These are phyloP conservation scores for Datura wrightii DNA, from an alignment of 257 asterid species.

Conservation along the genomic window DNA sequence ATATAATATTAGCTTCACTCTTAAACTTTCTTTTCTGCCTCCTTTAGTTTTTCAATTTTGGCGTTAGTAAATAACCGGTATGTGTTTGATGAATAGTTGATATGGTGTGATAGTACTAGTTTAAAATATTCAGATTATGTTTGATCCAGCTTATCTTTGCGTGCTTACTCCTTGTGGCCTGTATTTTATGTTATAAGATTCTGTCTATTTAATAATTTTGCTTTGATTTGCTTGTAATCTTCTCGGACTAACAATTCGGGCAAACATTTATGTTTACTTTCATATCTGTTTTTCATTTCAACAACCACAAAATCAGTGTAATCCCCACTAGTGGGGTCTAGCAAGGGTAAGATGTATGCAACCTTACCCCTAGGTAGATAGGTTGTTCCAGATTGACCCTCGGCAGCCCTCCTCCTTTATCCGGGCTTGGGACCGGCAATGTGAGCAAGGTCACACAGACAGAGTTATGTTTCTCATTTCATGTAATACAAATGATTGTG, in stretches of 20 bases:
- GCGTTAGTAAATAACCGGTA: not conserved
- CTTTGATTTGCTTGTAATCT: not conserved
- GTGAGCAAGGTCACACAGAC: too few species aligned
- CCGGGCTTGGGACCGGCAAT: too few species aligned
- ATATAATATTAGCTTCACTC: not conserved
- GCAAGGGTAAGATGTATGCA: too few species aligned
- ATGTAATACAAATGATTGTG: not conserved
- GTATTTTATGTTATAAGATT: not conserved
- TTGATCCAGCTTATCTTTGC: not conserved
- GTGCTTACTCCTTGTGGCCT: not conserved
- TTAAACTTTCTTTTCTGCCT: not conserved
- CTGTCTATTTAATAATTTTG: not conserved
- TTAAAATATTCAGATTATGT: not conserved
- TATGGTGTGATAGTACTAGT: not conserved
- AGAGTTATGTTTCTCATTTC: not conserved
- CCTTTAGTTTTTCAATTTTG: not conserved
- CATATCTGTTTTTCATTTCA: not conserved
- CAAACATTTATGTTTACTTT: not conserved
- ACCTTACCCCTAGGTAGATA: too few species aligned
- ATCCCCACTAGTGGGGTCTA: too few species aligned
- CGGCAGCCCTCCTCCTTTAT: too few species aligned
- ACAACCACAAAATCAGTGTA: too few species aligned
- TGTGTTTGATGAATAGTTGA: not conserved
- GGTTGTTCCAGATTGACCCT: too few species aligned
- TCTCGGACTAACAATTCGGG: not conserved